Percentiles rank a stretch among this genome's conserved stretches.
Conservation (phyloP, 805 yeast species). For the Saccharomyces jurei region DNA sequence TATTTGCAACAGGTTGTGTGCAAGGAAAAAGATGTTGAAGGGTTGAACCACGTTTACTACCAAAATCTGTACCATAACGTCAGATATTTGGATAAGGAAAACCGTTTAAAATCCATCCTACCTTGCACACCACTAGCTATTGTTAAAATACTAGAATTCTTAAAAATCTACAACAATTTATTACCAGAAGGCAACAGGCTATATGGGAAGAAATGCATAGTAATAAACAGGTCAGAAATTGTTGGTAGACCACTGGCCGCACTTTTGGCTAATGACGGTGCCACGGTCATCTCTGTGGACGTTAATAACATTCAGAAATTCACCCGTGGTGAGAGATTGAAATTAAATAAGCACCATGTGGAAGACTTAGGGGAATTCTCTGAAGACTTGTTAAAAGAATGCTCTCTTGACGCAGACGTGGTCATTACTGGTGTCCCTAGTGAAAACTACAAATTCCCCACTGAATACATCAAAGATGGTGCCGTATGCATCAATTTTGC, state of each 20-base stretch:
- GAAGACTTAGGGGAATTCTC: slow-evolving; percentile 43
- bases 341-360: slow-evolving; percentile 75
- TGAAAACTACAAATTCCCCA: slow-evolving; percentile 74
- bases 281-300: slow-evolving; percentile 88
- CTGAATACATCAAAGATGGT: slow-evolving; percentile 72
- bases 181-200: slow-evolving; percentile 84
- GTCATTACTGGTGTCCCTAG: slow-evolving; percentile 94
- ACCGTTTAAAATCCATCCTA: slow-evolving; percentile 69
- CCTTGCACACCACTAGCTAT: slow-evolving; percentile 96
- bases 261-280: slow-evolving; percentile 92
- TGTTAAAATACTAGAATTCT: slow-evolving; percentile 84
- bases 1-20: slow-evolving; percentile 89
- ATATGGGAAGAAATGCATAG: slow-evolving; percentile 85
- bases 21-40: slow-evolving; percentile 93
- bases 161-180: slow-evolving; percentile 77
- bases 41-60: slow-evolving; percentile 81
- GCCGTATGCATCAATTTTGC: slow-evolving; percentile 88
- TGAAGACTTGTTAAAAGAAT: slow-evolving; percentile 41
- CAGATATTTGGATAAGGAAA: slow-evolving; percentile 68
- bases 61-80: slow-evolving; percentile 93
- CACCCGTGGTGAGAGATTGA: slow-evolving; percentile 88
- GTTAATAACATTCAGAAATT: slow-evolving; percentile 80
- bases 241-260: slow-evolving; percentile 98
- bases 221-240: slow-evolving; percentile 90
- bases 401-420: slow-evolving; percentile 75